Evolutionary conservation across 345 rosid species (phyloP).

Genomic region (Streptanthus diversifolius): DNA sequence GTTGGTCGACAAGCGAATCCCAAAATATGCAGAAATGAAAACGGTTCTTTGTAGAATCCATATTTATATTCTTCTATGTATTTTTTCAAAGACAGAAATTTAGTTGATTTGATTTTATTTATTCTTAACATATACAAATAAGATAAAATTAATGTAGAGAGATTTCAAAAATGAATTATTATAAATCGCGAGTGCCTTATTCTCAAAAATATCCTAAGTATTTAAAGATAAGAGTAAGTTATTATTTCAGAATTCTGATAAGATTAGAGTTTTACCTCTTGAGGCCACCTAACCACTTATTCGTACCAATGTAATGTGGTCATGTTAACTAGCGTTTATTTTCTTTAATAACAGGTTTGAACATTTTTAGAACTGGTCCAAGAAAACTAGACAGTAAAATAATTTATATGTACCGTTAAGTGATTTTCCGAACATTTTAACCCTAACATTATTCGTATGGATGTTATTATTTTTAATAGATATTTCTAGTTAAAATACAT

Average conservation of each 20-base stretch:
- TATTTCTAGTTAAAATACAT: not conserved
- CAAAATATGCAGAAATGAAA: too few relatives aligned
- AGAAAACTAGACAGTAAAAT: too few relatives aligned
- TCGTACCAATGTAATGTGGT: not conserved
- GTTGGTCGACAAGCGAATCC: too few relatives aligned
- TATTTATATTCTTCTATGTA: too few relatives aligned
- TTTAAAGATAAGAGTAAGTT: not conserved
- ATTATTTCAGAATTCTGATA: not conserved
- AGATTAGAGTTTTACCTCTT: not conserved
- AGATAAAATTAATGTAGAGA: too few relatives aligned
- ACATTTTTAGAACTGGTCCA: not conserved
- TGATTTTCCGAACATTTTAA: not conserved
- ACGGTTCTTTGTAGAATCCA: too few relatives aligned
- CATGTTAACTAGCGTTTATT: not conserved
- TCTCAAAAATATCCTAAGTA: not conserved
- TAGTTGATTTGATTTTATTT: too few relatives aligned
- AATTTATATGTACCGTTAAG: too few relatives aligned
- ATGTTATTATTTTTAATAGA: not conserved
- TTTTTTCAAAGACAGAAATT: too few relatives aligned
- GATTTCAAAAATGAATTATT: not conserved
- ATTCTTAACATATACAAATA: too few relatives aligned
- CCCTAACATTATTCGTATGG: not conserved
- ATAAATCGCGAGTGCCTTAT: not conserved
- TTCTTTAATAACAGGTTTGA: not conserved
- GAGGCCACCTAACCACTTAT: not conserved